These are phyloP conservation scores for Suillus paluster DNA, from an alignment of 768 basidiomycete species.

Conservation along the genomic window DNA sequence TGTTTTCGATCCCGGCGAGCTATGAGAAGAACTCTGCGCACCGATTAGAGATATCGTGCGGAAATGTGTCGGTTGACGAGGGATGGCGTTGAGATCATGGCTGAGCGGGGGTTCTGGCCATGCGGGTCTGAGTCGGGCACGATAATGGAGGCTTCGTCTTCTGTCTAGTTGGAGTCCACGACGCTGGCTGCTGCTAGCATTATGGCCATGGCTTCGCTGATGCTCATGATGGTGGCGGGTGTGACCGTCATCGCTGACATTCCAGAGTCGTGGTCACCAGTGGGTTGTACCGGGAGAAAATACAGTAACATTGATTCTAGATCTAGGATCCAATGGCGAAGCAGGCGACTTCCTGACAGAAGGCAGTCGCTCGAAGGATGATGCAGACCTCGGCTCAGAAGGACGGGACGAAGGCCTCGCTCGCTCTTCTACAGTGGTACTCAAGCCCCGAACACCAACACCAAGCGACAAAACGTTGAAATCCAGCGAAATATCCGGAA, in stretches of 20 bases:
- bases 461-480: conserved; percentile 15
- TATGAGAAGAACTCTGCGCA: conserved; percentile 48
- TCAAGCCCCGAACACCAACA: conserved; percentile 4
- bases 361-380: no score
- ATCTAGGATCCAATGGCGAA: no score
- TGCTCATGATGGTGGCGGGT: conserved; percentile 46
- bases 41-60: conserved; percentile 33
- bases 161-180: conserved; percentile 35
- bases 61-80: conserved; percentile 31
- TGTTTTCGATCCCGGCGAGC: no score
- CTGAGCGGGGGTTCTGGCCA: conserved; percentile 32
- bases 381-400: no score
- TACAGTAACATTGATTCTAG: neutral
- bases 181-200: conserved; percentile 55
- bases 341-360: no score
- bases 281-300: conserved; percentile 16
- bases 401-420: no score
- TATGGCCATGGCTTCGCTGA: conserved; percentile 51
- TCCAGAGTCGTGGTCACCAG: conserved; percentile 35
- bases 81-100: conserved; percentile 25
- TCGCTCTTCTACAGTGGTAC: no score
- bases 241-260: conserved; percentile 50
- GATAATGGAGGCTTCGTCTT: neutral
- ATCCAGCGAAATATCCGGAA: conserved; percentile 18
- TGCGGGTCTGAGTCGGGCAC: neutral